These are phyloP conservation scores for Aspergillus latus DNA, from an alignment of 2,329 filamentous ascomycete species.

Conservation along the genomic window DNA sequence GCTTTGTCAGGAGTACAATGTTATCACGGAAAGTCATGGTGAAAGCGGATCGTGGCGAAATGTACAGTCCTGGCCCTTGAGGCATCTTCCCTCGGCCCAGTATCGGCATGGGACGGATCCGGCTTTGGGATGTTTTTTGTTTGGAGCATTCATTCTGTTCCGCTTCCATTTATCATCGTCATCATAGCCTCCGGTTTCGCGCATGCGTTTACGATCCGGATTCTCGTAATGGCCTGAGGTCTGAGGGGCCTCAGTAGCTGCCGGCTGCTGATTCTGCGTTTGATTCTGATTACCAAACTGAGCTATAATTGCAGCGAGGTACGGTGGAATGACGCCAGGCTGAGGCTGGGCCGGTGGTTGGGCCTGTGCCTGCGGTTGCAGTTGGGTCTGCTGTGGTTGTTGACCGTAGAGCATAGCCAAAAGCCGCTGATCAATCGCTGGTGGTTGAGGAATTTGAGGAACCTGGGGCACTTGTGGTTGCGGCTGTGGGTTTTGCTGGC, in stretches of 20 bases:
- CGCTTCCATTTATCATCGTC: conserved; percentile 39
- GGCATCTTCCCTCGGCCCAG: conserved; percentile 55
- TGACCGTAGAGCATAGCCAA: conserved; percentile 37
- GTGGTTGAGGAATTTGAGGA: conserved; percentile 29
- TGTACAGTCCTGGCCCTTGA: conserved; percentile 55
- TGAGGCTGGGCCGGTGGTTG: conserved; percentile 25
- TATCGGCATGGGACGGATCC: conserved; percentile 52
- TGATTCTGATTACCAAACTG: conserved; percentile 29
- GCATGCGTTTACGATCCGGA: conserved; percentile 42
- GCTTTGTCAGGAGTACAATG: not conserved
- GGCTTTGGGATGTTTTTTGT: conserved; percentile 45
- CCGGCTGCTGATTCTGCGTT: conserved; percentile 18
- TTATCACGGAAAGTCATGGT: not conserved
- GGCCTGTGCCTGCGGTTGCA: conserved; percentile 30
- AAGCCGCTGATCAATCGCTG: conserved; percentile 39
- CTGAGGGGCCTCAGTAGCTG: not conserved
- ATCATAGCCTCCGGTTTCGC: conserved; percentile 36
- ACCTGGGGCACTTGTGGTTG: conserved; percentile 29
- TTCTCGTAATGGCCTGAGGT: conserved; percentile 36
- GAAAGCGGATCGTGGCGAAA: conserved; percentile 46
- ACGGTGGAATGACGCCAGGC: conserved; percentile 32
- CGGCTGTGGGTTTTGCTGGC: conserved; percentile 30
- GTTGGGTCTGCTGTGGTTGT: conserved; percentile 33
- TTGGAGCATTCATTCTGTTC: conserved; percentile 33
- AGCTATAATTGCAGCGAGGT: conserved; percentile 37